Base-by-base conservation (phyloP, 768 basidiomycete species). In the Leccinum variicolor region DNA sequence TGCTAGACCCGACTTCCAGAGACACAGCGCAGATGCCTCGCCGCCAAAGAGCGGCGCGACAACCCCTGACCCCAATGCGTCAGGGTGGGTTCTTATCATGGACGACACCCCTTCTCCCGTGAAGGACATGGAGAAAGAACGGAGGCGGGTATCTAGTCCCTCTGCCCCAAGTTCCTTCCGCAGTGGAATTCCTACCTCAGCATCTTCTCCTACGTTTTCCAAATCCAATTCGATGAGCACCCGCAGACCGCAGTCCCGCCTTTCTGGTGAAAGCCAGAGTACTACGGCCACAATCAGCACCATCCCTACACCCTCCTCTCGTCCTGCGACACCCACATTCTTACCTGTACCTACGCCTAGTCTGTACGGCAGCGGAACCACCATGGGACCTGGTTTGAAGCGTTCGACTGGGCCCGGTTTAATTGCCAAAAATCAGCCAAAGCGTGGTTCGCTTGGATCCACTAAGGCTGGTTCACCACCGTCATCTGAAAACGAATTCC, bases 11-110 rank as follows among this genome's bases (percentile, higher is more conserved):
- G 62, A 62, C 51, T 60, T 69, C 11, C 80, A 81, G 29, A 78
- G 77, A 51, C 75, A 72, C 17, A 79, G 79, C 58, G 73, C 72
- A 49, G 81, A 83, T 47, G 75, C 70, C 60, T 77, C 76, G 45
- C 69, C 73, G 7, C 74, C 69, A 57, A 81, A 78, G 64, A 65
- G 70, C 26, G 69, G 67, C 33, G 61, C 63, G 15, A 73, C 67
- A 54, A 81, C 77, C 41, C 76, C 80, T 46, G 75, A 71, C 31
- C 82, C 79, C 21, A 89, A 90, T 64, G 75, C 85, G 11, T 83
- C 89, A 36, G 90, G 90, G 54, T 93, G 90, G 90, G 90, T 93
- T 43, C 81, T 93, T 36, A 90, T 93, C 51, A 91, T 92, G 90
- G 91, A 92, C 62, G 91, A 92, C 66, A 86, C 87, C 2, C 87